A percentile compares a stretch with the other conserved stretches of the same genome.
These are phyloP conservation scores for Nemania diffusa DNA, from an alignment of 2,329 filamentous ascomycete species.

Conservation along the genomic window DNA sequence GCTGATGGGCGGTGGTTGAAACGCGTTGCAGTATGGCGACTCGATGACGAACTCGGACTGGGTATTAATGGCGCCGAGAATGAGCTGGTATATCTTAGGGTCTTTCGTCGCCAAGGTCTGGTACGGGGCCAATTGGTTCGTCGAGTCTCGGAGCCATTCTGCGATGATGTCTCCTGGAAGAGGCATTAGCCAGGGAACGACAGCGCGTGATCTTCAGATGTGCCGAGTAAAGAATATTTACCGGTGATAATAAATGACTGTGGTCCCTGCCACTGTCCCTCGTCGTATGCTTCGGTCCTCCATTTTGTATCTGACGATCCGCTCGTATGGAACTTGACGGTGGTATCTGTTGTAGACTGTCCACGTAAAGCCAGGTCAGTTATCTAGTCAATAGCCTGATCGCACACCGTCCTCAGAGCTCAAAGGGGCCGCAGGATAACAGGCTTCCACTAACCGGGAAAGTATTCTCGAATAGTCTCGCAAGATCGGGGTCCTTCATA, in stretches of 20 bases:
- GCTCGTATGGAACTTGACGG: conserved; percentile 85
- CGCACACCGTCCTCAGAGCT: neutral
- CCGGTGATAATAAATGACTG: conserved; percentile 95
- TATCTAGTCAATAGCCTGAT: conserved; percentile 28
- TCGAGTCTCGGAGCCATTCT: conserved; percentile 91
- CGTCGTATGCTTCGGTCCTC: conserved; percentile 56
- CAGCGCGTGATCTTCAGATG: neutral
- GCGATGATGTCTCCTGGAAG: conserved; percentile 78
- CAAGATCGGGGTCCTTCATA: conserved; percentile 87
- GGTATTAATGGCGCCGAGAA: conserved; percentile 94
- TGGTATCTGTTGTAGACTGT: conserved; percentile 85
- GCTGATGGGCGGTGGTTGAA: conserved; percentile 91
- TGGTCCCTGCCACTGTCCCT: conserved; percentile 79
- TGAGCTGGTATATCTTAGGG: conserved; percentile 78
- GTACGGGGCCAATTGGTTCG: conserved; percentile 92
- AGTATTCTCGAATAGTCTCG: conserved; percentile 92
- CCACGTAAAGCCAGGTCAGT: conserved; percentile 15
- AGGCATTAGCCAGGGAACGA: neutral
- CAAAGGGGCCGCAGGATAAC: neutral
- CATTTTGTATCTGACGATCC: conserved; percentile 66
- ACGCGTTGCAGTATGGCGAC: conserved; percentile 97
- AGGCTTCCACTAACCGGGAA: conserved; percentile 67
- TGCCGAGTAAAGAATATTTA: conserved; percentile 13
- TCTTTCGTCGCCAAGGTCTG: conserved; percentile 86
- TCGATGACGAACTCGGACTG: conserved; percentile 95